Evolutionary conservation across 2,329 filamentous ascomycete genomes (phyloP).

Genomic region (Neonectria punicea): DNA sequence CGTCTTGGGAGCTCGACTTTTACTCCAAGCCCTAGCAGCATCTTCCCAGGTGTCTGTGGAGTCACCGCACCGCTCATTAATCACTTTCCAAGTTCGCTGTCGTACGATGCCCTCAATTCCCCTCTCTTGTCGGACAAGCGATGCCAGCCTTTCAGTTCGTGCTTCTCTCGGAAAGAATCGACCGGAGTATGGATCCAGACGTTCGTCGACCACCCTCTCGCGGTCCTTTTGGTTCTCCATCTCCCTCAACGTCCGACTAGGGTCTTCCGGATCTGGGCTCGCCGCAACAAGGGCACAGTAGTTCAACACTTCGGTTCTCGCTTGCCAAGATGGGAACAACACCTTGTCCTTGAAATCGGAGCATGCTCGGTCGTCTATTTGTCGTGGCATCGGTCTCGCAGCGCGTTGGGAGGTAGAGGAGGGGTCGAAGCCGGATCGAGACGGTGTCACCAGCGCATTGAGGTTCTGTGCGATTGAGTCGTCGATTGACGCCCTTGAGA

Average conservation of each 20-base stretch:
- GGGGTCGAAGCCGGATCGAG: constrained; percentile 79
- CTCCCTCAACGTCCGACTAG: constrained; percentile 75
- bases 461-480: constrained; percentile 94
- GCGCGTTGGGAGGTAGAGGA: constrained; percentile 75
- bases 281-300: constrained; percentile 93
- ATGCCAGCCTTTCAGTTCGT: constrained; percentile 81
- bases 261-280: constrained; percentile 87
- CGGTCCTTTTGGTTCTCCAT: constrained; percentile 76
- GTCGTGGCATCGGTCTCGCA: constrained; percentile 59
- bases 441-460: constrained; percentile 86
- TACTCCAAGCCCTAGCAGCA: constrained; percentile 72
- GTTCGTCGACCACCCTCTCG: constrained; percentile 83
- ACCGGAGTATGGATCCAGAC: constrained; percentile 90
- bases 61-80: constrained; percentile 78
- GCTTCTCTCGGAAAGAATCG: constrained; percentile 84
- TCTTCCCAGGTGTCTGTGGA: constrained; percentile 70
- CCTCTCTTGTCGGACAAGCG: constrained; percentile 77
- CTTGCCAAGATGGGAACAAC: constrained; percentile 90
- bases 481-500: constrained; percentile 87
- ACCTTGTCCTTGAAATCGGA: constrained; percentile 78
- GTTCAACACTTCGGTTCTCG: constrained; percentile 81
- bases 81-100: constrained; percentile 81
- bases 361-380: constrained; percentile 73
- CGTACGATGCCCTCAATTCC: constrained; percentile 83
- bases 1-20: constrained; percentile 36